Evolutionary conservation across 2,329 filamentous ascomycete genomes (phyloP).

Genomic region (Cercospora canescens): DNA sequence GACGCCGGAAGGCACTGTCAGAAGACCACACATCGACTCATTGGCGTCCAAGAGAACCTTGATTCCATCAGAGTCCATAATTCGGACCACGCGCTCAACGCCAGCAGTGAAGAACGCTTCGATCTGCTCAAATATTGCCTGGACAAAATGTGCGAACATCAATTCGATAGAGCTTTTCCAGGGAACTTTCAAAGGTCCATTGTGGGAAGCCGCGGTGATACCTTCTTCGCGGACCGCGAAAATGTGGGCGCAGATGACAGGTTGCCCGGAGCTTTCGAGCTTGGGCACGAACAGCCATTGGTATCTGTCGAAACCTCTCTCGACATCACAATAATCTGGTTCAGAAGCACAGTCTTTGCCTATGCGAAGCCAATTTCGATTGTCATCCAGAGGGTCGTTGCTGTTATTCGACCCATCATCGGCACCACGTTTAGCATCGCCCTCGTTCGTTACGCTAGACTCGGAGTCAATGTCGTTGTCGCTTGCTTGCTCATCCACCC

Average conservation of each 20-base stretch:
- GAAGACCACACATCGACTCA: background rate
- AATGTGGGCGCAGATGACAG: background rate
- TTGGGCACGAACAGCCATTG: slow-evolving; percentile 11
- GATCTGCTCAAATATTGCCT: slow-evolving; percentile 10
- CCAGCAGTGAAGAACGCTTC: slow-evolving; percentile 2
- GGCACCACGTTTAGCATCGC: background rate
- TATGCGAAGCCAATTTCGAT: slow-evolving; percentile 11
- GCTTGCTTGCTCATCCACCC: background rate
- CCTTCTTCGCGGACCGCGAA: background rate
- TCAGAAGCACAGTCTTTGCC: slow-evolving; percentile 3
- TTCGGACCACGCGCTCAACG: background rate
- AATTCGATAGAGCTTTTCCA: slow-evolving; percentile 12
- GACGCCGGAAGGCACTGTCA: background rate
- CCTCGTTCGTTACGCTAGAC: background rate
- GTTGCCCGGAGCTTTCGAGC: background rate
- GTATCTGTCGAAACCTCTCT: background rate
- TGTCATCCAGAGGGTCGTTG: slow-evolving; percentile 1
- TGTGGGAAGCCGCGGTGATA: background rate
- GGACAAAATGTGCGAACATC: slow-evolving; percentile 9
- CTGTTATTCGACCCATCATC: background rate
- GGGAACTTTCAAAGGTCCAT: background rate
- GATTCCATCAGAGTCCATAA: slow-evolving; percentile 1
- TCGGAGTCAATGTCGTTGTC: background rate
- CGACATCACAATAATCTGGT: background rate
- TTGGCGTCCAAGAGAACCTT: slow-evolving; percentile 2